These are phyloP conservation scores for Platanus orientalis DNA, from an alignment of 164 flowering plant species.

Conservation along the genomic window DNA sequence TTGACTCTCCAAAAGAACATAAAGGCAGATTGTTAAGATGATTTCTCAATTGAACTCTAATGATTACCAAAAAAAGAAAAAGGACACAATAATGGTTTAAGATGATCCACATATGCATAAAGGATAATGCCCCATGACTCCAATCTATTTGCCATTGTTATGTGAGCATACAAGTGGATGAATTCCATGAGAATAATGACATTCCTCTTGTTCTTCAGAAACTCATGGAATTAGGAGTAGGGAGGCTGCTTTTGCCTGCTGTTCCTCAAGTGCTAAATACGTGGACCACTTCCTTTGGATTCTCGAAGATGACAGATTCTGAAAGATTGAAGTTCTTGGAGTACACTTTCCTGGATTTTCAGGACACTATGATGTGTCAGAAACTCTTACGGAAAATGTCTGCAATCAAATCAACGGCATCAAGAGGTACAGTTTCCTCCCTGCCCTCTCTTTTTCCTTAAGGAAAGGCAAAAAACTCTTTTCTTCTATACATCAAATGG, in stretches of 20 bases:
- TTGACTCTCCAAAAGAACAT: too few relatives aligned
- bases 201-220: constrained; percentile 35
- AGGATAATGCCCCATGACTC: too few relatives aligned
- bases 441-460: background rate
- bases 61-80: too few relatives aligned
- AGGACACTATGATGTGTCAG: constrained; percentile 72
- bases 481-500: background rate
- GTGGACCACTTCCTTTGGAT: constrained; percentile 85
- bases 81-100: too few relatives aligned
- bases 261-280: constrained; percentile 46
- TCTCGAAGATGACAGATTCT: constrained; percentile 41
- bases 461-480: background rate
- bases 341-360: constrained; percentile 67
- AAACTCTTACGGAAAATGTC: constrained; percentile 35
- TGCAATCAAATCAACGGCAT: constrained; percentile 13
- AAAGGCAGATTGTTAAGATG: too few relatives aligned
- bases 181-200: constrained; percentile 4
- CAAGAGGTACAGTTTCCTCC: background rate
- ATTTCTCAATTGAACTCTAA: too few relatives aligned
- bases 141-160: too few relatives aligned
- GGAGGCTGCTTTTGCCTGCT: constrained; percentile 80
- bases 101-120: too few relatives aligned
- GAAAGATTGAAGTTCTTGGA: constrained; percentile 52
- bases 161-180: too few relatives aligned
- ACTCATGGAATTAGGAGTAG: constrained; percentile 64